Evolutionary conservation across 805 yeast species (phyloP).

Genomic region (Grigorovia jiainica): DNA sequence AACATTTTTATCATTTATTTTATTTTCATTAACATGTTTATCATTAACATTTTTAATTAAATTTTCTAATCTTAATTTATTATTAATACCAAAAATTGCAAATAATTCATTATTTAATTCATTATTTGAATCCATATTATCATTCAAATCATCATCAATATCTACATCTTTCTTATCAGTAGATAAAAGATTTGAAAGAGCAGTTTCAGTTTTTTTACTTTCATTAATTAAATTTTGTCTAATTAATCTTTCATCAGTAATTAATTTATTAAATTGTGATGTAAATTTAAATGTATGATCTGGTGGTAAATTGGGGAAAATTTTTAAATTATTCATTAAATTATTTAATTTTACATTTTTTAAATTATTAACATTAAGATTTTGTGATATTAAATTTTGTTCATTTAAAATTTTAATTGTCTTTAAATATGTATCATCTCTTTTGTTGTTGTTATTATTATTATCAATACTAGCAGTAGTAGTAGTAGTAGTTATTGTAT

Average conservation of each 20-base stretch:
- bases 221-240: conserved; percentile 70
- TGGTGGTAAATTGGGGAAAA: conserved; percentile 87
- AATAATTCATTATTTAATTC: conserved; percentile 2
- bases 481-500: conserved; percentile 4
- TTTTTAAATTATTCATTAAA: conserved; percentile 31
- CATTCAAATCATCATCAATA: too few relatives aligned
- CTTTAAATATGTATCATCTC: neutral
- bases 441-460: neutral
- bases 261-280: conserved; percentile 51
- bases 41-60: neutral
- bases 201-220: conserved; percentile 70
- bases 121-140: too few relatives aligned
- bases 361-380: neutral
- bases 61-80: too few relatives aligned
- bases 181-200: conserved; percentile 35
- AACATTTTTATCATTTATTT: neutral
- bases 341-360: neutral
- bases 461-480: neutral
- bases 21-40: neutral
- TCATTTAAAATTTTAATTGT: neutral
- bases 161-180: conserved; percentile 8
- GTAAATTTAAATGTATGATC: conserved; percentile 84
- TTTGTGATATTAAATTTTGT: neutral
- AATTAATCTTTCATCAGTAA: conserved; percentile 62
- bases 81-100: conserved; percentile 1